These are phyloP conservation scores for Pyrrhoderma lamaoense DNA, from an alignment of 1,284 basidiomycete species.

Conservation along the genomic window DNA sequence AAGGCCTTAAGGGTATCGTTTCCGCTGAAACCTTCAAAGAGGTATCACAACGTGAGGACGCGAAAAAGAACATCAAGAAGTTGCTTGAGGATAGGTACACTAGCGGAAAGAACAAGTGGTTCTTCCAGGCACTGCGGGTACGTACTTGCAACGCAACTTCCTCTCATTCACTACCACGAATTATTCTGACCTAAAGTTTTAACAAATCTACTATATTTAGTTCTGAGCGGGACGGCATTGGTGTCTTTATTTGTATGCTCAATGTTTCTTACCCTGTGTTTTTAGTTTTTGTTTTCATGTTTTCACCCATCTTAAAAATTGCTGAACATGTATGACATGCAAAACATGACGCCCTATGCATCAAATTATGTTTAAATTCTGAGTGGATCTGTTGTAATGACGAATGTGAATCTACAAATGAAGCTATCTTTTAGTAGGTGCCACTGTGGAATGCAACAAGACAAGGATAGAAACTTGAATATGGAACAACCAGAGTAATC, in stretches of 20 bases:
- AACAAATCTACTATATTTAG: background rate
- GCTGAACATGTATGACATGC: conserved; percentile 12
- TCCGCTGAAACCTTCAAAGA: conserved; percentile 90
- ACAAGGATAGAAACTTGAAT: too few species aligned
- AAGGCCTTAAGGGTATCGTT: conserved; percentile 83
- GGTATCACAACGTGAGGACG: conserved; percentile 84
- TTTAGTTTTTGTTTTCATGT: conserved; percentile 2
- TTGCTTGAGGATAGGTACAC: conserved; percentile 89
- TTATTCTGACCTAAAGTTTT: too few species aligned
- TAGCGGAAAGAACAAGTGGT: conserved; percentile 92
- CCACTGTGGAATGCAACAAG: too few species aligned
- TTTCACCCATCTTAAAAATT: conserved; percentile 8
- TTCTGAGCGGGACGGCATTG: conserved; percentile 13
- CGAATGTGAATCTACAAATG: too few species aligned
- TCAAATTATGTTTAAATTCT: too few species aligned
- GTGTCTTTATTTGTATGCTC: background rate
- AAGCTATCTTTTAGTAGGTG: too few species aligned
- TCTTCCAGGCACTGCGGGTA: conserved; percentile 77
- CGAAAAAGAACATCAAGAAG: conserved; percentile 96
- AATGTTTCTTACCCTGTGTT: too few species aligned
- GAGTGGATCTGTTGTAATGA: too few species aligned
- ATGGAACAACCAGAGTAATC: too few species aligned
- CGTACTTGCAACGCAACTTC: conserved; percentile 26
- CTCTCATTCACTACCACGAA: background rate
- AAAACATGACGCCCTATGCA: conserved; percentile 10